A percentile compares a stretch with the other conserved stretches of the same genome.
These are phyloP conservation scores for Daedaleopsis nitida DNA, from an alignment of 768 basidiomycete species.

Conservation along the genomic window DNA sequence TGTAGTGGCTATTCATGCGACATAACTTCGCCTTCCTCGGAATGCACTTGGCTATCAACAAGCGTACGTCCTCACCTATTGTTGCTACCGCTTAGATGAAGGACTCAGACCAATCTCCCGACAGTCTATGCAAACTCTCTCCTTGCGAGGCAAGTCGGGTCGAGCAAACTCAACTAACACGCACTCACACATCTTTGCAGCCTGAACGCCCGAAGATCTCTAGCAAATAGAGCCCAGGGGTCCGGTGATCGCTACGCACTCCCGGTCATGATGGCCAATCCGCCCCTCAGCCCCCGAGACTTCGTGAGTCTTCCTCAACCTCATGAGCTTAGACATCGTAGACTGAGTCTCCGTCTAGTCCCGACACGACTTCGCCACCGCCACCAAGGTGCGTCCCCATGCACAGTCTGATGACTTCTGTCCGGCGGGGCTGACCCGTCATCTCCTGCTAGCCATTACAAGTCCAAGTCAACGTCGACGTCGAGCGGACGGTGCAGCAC, in stretches of 20 bases:
- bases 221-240: conserved; percentile 10
- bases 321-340: too few species aligned
- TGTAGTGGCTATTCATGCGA: conserved; percentile 29
- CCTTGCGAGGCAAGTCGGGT: conserved; percentile 24
- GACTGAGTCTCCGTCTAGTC: background rate
- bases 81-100: background rate
- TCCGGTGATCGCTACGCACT: conserved; percentile 9
- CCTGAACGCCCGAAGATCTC: conserved; percentile 16
- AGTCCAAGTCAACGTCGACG: conserved; percentile 16
- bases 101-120: background rate
- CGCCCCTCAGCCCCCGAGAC: conserved; percentile 3
- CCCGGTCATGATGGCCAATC: conserved; percentile 7
- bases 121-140: conserved; percentile 30
- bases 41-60: conserved; percentile 31
- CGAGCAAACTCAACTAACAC: background rate
- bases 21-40: conserved; percentile 29
- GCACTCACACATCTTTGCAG: background rate
- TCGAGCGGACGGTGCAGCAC: conserved; percentile 14
- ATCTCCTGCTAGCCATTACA: background rate
- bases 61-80: conserved; percentile 16
- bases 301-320: background rate
- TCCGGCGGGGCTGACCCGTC: background rate
- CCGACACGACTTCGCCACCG: background rate
- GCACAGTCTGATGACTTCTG: background rate
- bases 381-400: background rate